These are phyloP conservation scores for Phytophthora pseudosyringae DNA, from an alignment of 352 stramenopile genomes.

Conservation along the genomic window DNA sequence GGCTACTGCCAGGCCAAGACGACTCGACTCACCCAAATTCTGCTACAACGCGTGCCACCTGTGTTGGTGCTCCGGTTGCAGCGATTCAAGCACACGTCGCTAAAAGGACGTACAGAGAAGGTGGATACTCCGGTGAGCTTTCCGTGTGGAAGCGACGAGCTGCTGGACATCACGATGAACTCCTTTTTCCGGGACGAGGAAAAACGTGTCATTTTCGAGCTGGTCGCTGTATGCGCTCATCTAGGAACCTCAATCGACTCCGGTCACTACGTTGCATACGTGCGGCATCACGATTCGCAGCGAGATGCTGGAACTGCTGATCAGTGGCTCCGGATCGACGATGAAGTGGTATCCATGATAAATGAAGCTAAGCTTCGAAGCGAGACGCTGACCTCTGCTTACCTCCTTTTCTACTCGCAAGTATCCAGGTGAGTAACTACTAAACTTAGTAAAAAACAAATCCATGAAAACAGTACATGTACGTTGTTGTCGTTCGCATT, in stretches of 20 bases:
- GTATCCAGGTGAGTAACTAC: constrained; percentile 20
- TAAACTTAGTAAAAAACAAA: neutral
- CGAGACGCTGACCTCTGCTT: constrained; percentile 68
- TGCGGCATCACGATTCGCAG: constrained; percentile 20
- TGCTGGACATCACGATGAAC: constrained; percentile 69
- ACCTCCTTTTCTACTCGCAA: constrained; percentile 78
- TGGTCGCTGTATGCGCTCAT: constrained; percentile 79
- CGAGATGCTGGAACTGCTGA: constrained; percentile 14
- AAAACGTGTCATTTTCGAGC: constrained; percentile 52
- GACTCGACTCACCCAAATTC: constrained; percentile 69
- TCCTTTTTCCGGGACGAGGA: constrained; percentile 65
- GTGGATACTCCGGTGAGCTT: constrained; percentile 65
- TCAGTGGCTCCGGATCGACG: constrained; percentile 76
- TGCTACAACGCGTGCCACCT: constrained; percentile 64
- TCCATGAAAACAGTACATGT: neutral
- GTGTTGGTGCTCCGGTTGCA: constrained; percentile 74
- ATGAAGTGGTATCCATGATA: constrained; percentile 63
- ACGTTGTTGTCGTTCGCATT: no score
- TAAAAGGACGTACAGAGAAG: constrained; percentile 50
- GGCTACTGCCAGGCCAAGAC: constrained; percentile 72
- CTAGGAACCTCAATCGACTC: constrained; percentile 63
- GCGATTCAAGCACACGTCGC: constrained; percentile 64
- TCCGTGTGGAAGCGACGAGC: constrained; percentile 43
- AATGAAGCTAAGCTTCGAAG: constrained; percentile 46
- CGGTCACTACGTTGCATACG: constrained; percentile 83